Base-by-base conservation (phyloP, 1,139 yeast species). In the Hyphopichia khmerensis region DNA sequence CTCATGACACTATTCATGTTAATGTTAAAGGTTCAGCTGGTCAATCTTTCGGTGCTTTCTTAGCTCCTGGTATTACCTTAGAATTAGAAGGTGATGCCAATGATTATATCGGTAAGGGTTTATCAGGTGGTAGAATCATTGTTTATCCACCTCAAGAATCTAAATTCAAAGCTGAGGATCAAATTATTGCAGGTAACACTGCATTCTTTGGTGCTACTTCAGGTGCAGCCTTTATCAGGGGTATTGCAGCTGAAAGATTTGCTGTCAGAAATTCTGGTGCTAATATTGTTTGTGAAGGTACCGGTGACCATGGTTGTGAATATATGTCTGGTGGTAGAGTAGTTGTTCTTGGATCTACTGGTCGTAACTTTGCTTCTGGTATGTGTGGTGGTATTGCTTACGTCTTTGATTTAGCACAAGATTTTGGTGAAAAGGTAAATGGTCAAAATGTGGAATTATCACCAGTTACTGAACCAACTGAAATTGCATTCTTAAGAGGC, bases 281-380 rank as follows among this genome's bases (percentile, higher is more conserved):
- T 35, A 86, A 85, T 46, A 95, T 96, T 51, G 98, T 93, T 50
- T 90, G 89, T 51, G 99, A 93, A 71, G 96, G 96, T 62, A 86
- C 89, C 50, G 99, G 99, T 74, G 97, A 91, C 64, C 97, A 93
- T 65, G 98, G 99, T 43, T 93, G 97, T 74, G 99, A 93, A 69
- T 93, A 93, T 73, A 93, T 93, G 99, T 90, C 98, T 57, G 98
- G 99, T 65, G 99, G 99, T 64, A 83, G 98, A 59, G 96, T 93
- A 48, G 88, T 93, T 61, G 89, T 93, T 42, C 79, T 93, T 54
- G 96, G 98, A 40, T 70, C 83, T 44, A 87, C 96, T 59, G 98
- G 96, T 47, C 83, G 98, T 53, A 87, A 90, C 73, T 93, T 93
- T 65, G 98, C 97, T 36, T 96, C 99, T 43, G 99, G 99, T 76